Conservation (phyloP, 192 early-diverging fungal species). For the Funneliformis geosporum region DNA sequence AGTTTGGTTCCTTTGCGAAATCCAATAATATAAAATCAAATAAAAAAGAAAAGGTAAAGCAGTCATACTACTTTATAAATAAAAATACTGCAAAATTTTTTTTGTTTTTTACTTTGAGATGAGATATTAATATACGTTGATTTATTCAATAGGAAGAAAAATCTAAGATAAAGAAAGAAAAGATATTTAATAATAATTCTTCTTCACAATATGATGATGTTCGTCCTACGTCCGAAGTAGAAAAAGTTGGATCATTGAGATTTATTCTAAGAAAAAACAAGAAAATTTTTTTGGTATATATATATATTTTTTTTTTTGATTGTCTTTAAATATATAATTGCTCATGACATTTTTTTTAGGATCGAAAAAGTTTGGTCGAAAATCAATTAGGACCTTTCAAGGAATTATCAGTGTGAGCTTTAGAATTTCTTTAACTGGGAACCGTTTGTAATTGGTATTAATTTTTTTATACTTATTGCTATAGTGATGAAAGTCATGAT, state of each 20-base stretch:
- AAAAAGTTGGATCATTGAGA: not conserved
- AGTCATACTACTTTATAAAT: not conserved
- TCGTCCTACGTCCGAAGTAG: not conserved
- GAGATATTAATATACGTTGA: not conserved
- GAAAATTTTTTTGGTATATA: not conserved
- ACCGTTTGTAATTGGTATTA: not conserved
- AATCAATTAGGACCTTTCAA: not conserved
- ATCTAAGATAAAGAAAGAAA: not conserved
- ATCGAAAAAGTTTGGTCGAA: constrained; percentile 8
- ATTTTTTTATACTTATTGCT: not conserved
- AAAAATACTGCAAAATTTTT: not conserved
- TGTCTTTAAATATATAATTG: not conserved
- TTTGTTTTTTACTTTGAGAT: not conserved
- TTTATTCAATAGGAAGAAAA: not conserved
- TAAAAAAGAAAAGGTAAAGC: not conserved
- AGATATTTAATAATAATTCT: not conserved
- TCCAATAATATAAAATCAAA: not conserved
- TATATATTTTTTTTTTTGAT: not conserved
- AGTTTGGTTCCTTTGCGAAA: not conserved
- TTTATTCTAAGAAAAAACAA: not conserved
- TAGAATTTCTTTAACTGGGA: not conserved
- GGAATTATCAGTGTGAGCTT: not conserved
- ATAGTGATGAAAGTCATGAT: constrained; percentile 23
- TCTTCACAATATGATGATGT: not conserved
- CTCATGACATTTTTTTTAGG: not conserved